Conservation (phyloP, 2,329 filamentous ascomycete species). For the Talaromyces verruculosus region DNA sequence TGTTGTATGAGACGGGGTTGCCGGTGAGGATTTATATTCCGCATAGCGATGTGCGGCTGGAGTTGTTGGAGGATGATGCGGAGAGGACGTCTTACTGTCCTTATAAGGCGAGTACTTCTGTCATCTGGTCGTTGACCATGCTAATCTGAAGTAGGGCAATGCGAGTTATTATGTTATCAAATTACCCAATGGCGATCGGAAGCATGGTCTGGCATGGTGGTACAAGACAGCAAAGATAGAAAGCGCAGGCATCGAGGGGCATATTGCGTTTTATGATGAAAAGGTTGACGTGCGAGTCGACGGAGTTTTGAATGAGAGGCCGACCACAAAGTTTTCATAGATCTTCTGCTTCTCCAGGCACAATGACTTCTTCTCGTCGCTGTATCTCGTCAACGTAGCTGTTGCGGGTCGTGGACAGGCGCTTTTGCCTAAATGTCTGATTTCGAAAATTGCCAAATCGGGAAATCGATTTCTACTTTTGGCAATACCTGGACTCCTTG, state of each 20-base stretch:
- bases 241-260: conserved; percentile 19
- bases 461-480: conserved; percentile 3
- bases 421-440: background rate
- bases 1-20: conserved; percentile 21
- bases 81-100: conserved; percentile 12
- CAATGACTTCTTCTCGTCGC: conserved; percentile 42
- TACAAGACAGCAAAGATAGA: conserved; percentile 22
- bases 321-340: conserved; percentile 12
- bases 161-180: conserved; percentile 20
- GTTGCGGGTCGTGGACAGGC: background rate
- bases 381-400: background rate
- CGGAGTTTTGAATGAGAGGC: conserved; percentile 17
- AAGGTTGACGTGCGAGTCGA: conserved; percentile 22
- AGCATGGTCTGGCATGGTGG: conserved; percentile 21
- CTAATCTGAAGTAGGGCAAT: conserved; percentile 6
- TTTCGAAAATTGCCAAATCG: background rate
- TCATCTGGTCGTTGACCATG: background rate
- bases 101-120: conserved; percentile 14
- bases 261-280: conserved; percentile 23
- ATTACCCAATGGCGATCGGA: conserved; percentile 16
- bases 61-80: conserved; percentile 15
- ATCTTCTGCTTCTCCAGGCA: too few species aligned
- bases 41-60: conserved; percentile 19
- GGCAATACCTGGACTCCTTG: background rate
- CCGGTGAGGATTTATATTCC: conserved; percentile 20